phyloP scores from a whole-genome alignment of 2,329 filamentous ascomycete species.

The Botrytis paeoniae region DNA sequence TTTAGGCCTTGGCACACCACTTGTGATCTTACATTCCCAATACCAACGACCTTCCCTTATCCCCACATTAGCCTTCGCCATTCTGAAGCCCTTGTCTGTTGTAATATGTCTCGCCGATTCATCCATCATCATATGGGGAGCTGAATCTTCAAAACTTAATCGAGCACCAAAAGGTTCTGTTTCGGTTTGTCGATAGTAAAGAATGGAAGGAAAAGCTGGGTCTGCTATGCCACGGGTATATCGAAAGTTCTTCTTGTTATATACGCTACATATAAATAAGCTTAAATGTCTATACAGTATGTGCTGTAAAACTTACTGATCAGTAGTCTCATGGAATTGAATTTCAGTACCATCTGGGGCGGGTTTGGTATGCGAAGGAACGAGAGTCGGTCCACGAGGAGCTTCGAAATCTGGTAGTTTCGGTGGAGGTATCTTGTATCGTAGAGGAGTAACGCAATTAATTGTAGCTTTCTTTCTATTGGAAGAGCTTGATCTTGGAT shows the following conservation, averaged over 20 bases:
- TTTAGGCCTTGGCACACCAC: conserved; percentile 57
- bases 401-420: conserved; percentile 60
- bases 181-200: conserved; percentile 89
- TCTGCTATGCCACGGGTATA: conserved; percentile 92
- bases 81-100: conserved; percentile 89
- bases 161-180: conserved; percentile 77
- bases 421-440: conserved; percentile 63
- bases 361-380: conserved; percentile 52
- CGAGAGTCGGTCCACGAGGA: conserved; percentile 55
- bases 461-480: conserved; percentile 39
- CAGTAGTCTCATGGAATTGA: conserved; percentile 61
- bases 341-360: conserved; percentile 50
- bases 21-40: conserved; percentile 88
- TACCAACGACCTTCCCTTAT: conserved; percentile 88
- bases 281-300: neutral
- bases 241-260: conserved; percentile 72
- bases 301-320: conserved; percentile 51
- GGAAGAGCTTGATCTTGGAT: conserved; percentile 45
- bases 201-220: conserved; percentile 77
- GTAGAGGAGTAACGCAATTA: conserved; percentile 48
- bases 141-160: conserved; percentile 90
- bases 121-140: conserved; percentile 80
- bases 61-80: conserved; percentile 85
- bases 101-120: conserved; percentile 73
- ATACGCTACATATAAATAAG: conserved; percentile 46